These are phyloP conservation scores for Tremellales sp. DNA, from an alignment of 1,284 basidiomycete genomes.

Conservation along the genomic window DNA sequence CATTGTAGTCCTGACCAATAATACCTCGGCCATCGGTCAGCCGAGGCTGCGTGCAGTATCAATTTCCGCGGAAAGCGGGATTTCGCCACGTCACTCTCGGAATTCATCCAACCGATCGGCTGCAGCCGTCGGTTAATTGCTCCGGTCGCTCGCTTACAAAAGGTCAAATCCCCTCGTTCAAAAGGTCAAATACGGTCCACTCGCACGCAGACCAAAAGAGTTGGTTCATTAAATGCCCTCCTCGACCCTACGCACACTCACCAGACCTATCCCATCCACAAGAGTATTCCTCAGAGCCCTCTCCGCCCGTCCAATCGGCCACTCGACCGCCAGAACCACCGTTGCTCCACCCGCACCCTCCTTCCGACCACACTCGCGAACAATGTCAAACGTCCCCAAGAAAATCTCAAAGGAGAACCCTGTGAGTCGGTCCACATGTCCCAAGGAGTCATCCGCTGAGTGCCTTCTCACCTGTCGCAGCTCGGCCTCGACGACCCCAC, in stretches of 20 bases:
- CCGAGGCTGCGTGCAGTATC: no score
- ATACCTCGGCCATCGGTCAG: no score
- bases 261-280: not conserved
- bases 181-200: conserved; percentile 9
- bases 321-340: not conserved
- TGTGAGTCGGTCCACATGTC: conserved; percentile 16
- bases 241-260: not conserved
- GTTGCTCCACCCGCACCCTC: no score
- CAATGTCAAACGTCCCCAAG: conserved; percentile 40
- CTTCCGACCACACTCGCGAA: conserved; percentile 9
- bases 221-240: no score
- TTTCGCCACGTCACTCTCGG: no score
- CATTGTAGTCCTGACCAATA: no score
- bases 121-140: no score
- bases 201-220: not conserved
- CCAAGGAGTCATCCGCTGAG: not conserved
- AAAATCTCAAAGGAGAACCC: conserved; percentile 42
- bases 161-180: not conserved
- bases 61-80: no score
- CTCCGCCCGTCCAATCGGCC: not conserved
- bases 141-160: no score
- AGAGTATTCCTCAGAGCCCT: not conserved
- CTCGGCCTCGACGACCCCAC: conserved; percentile 64
- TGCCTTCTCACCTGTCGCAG: conserved; percentile 16
- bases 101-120: no score